Evolutionary conservation across 2,329 filamentous ascomycete species (phyloP).

Genomic region (Periconia sp.): DNA sequence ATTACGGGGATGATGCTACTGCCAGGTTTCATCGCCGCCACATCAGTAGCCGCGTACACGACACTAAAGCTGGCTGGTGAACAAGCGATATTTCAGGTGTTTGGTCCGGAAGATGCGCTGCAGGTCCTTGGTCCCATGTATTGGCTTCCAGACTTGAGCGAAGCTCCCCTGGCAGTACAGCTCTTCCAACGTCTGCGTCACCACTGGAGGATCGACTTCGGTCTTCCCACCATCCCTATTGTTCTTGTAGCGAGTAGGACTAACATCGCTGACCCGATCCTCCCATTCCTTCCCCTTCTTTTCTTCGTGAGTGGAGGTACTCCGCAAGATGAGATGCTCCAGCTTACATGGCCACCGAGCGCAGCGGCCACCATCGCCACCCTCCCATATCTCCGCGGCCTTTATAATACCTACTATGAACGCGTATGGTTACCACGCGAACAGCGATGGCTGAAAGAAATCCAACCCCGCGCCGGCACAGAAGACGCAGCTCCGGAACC

Average conservation of each 20-base stretch:
- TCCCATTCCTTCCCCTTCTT: constrained; percentile 68
- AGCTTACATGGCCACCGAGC: constrained; percentile 70
- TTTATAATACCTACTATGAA: constrained; percentile 69
- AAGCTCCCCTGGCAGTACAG: constrained; percentile 38
- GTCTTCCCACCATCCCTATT: constrained; percentile 71
- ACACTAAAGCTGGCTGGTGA: constrained; percentile 63
- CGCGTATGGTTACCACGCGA: constrained; percentile 64
- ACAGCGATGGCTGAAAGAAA: constrained; percentile 66
- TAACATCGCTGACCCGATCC: constrained; percentile 65
- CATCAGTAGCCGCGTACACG: constrained; percentile 53
- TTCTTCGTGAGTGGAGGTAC: constrained; percentile 64
- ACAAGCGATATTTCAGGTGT: constrained; percentile 69
- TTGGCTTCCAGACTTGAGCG: constrained; percentile 37
- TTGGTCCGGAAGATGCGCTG: constrained; percentile 66
- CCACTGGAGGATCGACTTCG: constrained; percentile 62
- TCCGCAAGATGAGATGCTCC: constrained; percentile 49
- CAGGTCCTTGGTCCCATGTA: constrained; percentile 57
- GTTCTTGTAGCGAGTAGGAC: constrained; percentile 72
- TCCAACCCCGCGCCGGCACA: constrained; percentile 61
- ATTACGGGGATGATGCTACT: constrained; percentile 66
- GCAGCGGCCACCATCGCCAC: constrained; percentile 70
- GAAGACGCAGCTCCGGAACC: constrained; percentile 25
- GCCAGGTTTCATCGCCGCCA: constrained; percentile 65
- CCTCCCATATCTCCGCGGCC: constrained; percentile 68
- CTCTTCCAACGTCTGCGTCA: constrained; percentile 35